Percentiles rank a stretch among this genome's conserved stretches.
Evolutionary conservation across 1,139 yeast genomes (phyloP).

Genomic region (Pneumocystis oryctolagi): DNA sequence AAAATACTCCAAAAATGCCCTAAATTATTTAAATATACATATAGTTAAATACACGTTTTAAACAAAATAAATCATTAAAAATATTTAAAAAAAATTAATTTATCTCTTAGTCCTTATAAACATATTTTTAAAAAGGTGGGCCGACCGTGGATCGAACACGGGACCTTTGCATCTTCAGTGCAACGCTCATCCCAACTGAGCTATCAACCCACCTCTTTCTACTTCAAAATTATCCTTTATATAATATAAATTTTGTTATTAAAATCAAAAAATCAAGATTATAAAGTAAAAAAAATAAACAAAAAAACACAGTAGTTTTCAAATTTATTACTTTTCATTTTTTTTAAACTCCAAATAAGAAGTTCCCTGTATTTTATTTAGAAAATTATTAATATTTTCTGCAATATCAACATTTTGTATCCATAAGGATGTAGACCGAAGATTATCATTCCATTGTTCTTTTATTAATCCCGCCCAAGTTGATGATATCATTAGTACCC

Average conservation of each 20-base stretch:
- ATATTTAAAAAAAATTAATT: too few relatives aligned
- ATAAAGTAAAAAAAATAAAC: neutral
- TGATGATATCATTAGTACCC: neutral
- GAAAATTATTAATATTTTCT: neutral
- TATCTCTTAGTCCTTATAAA: too few relatives aligned
- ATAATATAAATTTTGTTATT: neutral
- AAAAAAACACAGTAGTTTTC: neutral
- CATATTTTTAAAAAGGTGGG: neutral
- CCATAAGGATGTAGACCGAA: neutral
- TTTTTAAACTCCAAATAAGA: neutral
- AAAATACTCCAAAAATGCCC: too few relatives aligned
- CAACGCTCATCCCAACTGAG: constrained; percentile 1
- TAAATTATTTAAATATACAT: too few relatives aligned
- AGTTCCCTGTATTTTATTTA: neutral
- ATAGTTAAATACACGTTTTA: too few relatives aligned
- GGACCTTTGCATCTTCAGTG: constrained; percentile 1
- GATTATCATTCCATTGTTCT: neutral
- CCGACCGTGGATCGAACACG: constrained; percentile 1
- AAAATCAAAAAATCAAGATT: neutral
- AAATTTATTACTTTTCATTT: neutral
- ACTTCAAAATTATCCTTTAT: neutral
- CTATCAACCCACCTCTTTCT: neutral
- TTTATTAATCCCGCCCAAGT: neutral
- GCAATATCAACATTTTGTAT: neutral
- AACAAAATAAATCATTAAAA: too few relatives aligned